Evolutionary conservation across 495 filamentous ascomycete genomes (phyloP), one percentile per base, ranked within the genome.

Genomic region (Hypoxylon subgilvum): DNA sequence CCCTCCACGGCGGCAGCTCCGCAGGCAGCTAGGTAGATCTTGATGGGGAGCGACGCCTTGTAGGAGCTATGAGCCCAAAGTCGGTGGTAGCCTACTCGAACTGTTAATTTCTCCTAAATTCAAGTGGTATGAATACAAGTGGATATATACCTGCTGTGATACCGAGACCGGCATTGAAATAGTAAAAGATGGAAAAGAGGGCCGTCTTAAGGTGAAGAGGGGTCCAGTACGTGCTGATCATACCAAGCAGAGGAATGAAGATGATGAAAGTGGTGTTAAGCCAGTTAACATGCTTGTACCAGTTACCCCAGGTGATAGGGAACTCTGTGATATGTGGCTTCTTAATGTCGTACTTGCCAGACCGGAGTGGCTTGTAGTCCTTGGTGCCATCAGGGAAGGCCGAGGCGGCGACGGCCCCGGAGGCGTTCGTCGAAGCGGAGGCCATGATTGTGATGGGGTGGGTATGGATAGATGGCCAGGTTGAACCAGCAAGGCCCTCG

Each of bases 261-360:
- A 97, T 76, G 73, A 99, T 96, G 73, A 97, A 79, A 65, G 79
- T 81, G 36, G 92, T 88, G 71, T 96, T 93, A 21, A 95, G 76
- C 91, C 94, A 97, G 81, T 97, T 92, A 82, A 97, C 84, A 68
- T 97, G 95, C 72, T 95, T 90, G 78, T 93, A 87, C 92, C 92
- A 97, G 79, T 99, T 99, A 58, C 79, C 67, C 72, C 80, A 81
- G 45, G 90, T 96, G 52, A 97, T 86, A 40, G 88, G 85, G 64
- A 79, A 69, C 21, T 84, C 80, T 32, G 80, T 72, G 58, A 83
- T 83, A 63, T 82, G 78, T 60, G 69, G 67, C 66, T 82, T 83
- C 62, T 73, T 74, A 43, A 73, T 44, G 51, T 84, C 80, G 51
- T 76, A 73, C 61, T 76, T 76, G 68, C 57, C 66, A 46, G 62